Conservation (phyloP, 208 protist genomes). For the Trypanosoma cruzi region DNA sequence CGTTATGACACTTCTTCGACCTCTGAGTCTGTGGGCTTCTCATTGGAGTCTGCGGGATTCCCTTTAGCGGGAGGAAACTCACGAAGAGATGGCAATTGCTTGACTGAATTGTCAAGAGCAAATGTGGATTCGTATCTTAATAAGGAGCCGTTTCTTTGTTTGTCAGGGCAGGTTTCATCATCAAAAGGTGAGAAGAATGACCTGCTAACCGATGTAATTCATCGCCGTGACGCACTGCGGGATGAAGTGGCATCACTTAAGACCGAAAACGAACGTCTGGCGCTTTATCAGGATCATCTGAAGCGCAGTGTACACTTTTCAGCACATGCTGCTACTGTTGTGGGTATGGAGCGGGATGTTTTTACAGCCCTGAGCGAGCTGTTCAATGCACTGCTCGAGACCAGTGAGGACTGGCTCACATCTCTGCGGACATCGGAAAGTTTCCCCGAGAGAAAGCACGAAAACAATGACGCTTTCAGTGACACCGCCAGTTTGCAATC, state of each 20-base stretch:
- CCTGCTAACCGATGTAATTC: not conserved
- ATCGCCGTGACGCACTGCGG: constrained; percentile 7
- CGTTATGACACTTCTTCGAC: no score
- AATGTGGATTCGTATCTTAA: not conserved
- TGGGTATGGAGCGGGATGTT: constrained; percentile 1
- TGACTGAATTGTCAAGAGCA: no score
- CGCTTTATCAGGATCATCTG: constrained; percentile 1
- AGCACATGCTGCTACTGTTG: not conserved
- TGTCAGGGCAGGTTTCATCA: not conserved
- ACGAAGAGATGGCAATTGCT: no score
- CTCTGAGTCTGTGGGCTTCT: no score
- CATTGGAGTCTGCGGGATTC: no score
- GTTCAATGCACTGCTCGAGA: not conserved
- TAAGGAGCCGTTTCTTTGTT: not conserved
- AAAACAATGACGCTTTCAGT: not conserved
- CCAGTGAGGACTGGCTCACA: constrained; percentile 4
- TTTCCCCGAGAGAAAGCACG: not conserved
- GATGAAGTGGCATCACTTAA: constrained; percentile 4
- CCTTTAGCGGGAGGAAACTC: no score
- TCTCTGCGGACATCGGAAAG: not conserved
- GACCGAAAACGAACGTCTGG: constrained; percentile 5
- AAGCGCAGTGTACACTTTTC: not conserved
- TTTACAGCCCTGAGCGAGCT: constrained; percentile 1
- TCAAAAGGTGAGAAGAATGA: not conserved
- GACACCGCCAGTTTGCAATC: not conserved